Base-by-base conservation (phyloP, 768 basidiomycete species). In the Hypsizygus marmoreus region DNA sequence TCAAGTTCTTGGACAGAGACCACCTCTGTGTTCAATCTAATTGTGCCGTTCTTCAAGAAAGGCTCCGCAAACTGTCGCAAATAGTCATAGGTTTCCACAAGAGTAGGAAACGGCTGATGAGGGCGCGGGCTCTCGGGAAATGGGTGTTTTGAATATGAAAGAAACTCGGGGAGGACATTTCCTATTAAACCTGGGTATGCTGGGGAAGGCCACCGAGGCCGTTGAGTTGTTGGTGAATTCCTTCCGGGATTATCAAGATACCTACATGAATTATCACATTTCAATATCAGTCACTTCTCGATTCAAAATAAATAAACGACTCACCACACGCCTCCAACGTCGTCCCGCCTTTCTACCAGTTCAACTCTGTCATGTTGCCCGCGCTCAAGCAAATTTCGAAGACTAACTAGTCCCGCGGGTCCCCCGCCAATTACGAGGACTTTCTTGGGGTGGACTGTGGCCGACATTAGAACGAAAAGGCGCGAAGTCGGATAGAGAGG, bases 291-390 rank as follows among this genome's bases (percentile, higher is more conserved):
- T 6, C 29, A n/a, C 17, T 6, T n/a, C 28, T 14, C 4, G 17
- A 6, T 4, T 19, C 35, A 1, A 16, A 34, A 24, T 4, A 22
- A 26, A 26, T 36, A 30, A 4, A 11, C 9, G 8, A 53, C 65
- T 42, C 26, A 78, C 79, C 79, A 79, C 2, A 77, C 69, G 23
- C 78, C 77, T 2, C 79, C 77, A n/a, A 79, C 63, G 40, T 77
- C 69, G 34, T 69, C 66, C 42, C 71, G 59, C 28, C 78, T 60
- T 58, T 80, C 79, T 4, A 72, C 73, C 0, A 77, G 59, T 33
- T 72, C 69, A 0, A 79, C 76, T 14, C 63, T 61, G 1, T 69
- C 70, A 20, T 76, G 77, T 0, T 63, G 28, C 8, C 72, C 75
- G 2, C 66, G 61, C 33, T 70, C 62, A n/a, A 65, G 37, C 19